Percentiles rank a stretch among this genome's conserved stretches.
These are phyloP conservation scores for Suhomyces sp. DNA, from an alignment of 805 yeast species.

Conservation along the genomic window DNA sequence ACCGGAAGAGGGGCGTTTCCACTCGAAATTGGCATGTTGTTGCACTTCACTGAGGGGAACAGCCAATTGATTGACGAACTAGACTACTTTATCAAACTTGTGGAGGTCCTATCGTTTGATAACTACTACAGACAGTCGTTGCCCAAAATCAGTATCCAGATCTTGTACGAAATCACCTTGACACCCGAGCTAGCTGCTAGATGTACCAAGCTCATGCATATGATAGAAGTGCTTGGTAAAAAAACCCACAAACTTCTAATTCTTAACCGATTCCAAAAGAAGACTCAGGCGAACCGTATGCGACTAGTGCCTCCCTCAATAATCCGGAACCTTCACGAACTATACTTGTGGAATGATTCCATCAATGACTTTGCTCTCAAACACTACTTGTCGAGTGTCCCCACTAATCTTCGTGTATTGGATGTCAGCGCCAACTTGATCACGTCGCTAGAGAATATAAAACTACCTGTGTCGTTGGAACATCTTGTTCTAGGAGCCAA, in stretches of 20 bases:
- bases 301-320: constrained; percentile 5
- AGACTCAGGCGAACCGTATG: neutral
- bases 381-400: neutral
- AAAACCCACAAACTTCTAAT: constrained; percentile 11
- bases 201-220: constrained; percentile 9
- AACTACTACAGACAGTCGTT: constrained; percentile 10
- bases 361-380: constrained; percentile 8
- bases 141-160: constrained; percentile 9
- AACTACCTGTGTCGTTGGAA: constrained; percentile 12
- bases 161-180: constrained; percentile 8
- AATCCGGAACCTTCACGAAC: constrained; percentile 9
- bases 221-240: constrained; percentile 8
- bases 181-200: neutral
- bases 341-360: constrained; percentile 13
- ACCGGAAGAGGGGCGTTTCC: constrained; percentile 4
- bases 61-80: constrained; percentile 5
- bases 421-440: constrained; percentile 17
- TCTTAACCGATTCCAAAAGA: constrained; percentile 5
- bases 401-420: constrained; percentile 4
- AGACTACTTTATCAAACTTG: constrained; percentile 10
- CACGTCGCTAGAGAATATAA: constrained; percentile 10
- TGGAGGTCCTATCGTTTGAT: constrained; percentile 16
- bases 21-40: constrained; percentile 4
- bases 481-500: constrained; percentile 14
- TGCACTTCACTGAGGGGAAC: neutral